Conservation (phyloP, 306 rosid genomes). For the Lithocarpus polystachyus region DNA sequence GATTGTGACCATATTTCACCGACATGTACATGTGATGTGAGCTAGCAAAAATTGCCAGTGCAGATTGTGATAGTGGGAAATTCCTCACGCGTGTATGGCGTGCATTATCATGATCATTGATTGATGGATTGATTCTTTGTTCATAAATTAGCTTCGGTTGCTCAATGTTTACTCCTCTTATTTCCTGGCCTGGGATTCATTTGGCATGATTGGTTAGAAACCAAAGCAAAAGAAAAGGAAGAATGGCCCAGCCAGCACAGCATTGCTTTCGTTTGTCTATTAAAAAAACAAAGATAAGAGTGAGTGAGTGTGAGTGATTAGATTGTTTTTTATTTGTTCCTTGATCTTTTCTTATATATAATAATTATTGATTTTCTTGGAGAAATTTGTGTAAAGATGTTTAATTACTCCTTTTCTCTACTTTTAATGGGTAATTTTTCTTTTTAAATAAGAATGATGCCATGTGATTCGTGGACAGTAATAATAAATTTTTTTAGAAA, state of each 20-base stretch:
- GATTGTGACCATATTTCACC: background rate
- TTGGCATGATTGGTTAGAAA: background rate
- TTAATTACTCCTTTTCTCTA: background rate
- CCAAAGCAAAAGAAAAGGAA: background rate
- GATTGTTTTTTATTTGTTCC: background rate
- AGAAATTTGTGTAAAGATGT: background rate
- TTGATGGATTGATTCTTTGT: background rate
- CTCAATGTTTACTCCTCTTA: background rate
- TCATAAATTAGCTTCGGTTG: background rate
- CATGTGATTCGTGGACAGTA: background rate
- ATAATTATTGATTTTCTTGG: background rate
- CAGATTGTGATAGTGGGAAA: background rate
- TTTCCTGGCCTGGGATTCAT: background rate
- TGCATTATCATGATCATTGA: background rate
- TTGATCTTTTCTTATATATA: background rate
- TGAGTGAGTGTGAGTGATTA: background rate
- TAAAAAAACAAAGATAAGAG: background rate
- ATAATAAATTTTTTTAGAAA: background rate
- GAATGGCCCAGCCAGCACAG: background rate
- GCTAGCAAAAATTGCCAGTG: background rate
- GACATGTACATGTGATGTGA: background rate
- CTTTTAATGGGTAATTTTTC: background rate
- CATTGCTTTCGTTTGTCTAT: conserved; percentile 1
- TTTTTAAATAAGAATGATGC: background rate
- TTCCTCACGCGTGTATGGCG: background rate